Conservation (phyloP, 2,329 filamentous ascomycete genomes). For the Fusarium sp. region DNA sequence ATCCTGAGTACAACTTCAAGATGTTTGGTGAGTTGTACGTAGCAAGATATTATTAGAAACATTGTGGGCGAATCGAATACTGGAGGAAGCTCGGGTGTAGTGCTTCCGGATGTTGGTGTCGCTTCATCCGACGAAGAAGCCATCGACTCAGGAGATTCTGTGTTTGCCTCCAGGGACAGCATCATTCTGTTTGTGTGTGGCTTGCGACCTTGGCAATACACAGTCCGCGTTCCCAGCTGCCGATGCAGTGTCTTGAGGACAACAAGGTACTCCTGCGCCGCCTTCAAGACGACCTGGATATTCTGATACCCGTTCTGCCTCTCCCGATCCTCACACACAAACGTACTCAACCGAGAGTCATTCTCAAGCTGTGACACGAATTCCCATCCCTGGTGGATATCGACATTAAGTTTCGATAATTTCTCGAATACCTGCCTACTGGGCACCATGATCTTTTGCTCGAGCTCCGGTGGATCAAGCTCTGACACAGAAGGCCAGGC, state of each 20-base stretch:
- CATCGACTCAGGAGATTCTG: neutral
- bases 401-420: conserved; percentile 36
- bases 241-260: conserved; percentile 40
- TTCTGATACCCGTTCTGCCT: conserved; percentile 33
- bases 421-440: conserved; percentile 27
- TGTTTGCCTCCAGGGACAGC: conserved; percentile 7
- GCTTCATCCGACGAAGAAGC: conserved; percentile 1
- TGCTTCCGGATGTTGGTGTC: neutral
- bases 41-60: conserved; percentile 45
- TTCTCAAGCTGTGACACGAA: conserved; percentile 1
- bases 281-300: conserved; percentile 32
- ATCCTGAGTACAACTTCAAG: conserved; percentile 39
- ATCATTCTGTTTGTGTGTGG: conserved; percentile 10
- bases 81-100: conserved; percentile 5
- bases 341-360: conserved; percentile 10
- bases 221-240: conserved; percentile 27
- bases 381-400: conserved; percentile 32
- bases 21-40: conserved; percentile 39
- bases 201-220: neutral
- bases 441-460: conserved; percentile 16
- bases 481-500: conserved; percentile 29
- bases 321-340: conserved; percentile 22
- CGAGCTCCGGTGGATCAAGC: conserved; percentile 1
- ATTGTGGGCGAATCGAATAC: conserved; percentile 41
- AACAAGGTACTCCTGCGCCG: conserved; percentile 41